Conservation (phyloP, 2,329 filamentous ascomycete genomes). For the Meredithiella fracta region DNA sequence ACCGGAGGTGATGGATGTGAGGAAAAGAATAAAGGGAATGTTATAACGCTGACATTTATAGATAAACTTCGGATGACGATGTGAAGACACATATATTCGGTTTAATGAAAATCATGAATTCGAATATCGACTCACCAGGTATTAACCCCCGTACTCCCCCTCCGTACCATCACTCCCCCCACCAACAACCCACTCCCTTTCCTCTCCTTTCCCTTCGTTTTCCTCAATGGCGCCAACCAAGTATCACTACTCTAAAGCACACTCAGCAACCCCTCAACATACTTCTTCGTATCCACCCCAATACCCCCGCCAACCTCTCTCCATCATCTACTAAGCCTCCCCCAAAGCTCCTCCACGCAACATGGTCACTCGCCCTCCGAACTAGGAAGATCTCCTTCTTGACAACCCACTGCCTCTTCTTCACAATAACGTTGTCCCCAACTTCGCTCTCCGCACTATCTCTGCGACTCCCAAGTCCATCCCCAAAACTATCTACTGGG, state of each 20-base stretch:
- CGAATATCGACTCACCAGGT: too few species aligned
- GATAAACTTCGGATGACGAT: too few species aligned
- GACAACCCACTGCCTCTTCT: constrained; percentile 16
- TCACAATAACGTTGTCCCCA: not conserved
- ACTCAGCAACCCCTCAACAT: constrained; percentile 56
- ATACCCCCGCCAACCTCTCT: constrained; percentile 53
- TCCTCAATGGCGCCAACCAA: constrained; percentile 3
- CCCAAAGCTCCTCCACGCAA: constrained; percentile 23
- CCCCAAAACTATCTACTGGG: constrained; percentile 1
- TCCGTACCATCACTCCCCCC: not conserved
- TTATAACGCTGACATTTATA: too few species aligned
- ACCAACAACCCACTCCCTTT: not conserved
- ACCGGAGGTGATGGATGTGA: too few species aligned
- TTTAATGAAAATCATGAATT: not conserved
- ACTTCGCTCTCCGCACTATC: constrained; percentile 15
- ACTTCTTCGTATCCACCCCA: constrained; percentile 58
- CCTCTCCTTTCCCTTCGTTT: not conserved
- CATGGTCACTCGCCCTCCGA: constrained; percentile 41
- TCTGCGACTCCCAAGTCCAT: not conserved
- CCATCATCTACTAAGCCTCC: constrained; percentile 20
- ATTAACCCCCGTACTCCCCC: not conserved
- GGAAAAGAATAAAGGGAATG: too few species aligned
- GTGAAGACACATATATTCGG: too few species aligned
- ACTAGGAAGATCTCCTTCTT: constrained; percentile 47
- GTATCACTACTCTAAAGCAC: constrained; percentile 7